Evolutionary conservation across 2,329 filamentous ascomycete genomes (phyloP).

Genomic region (Neonectria neomacrospora): DNA sequence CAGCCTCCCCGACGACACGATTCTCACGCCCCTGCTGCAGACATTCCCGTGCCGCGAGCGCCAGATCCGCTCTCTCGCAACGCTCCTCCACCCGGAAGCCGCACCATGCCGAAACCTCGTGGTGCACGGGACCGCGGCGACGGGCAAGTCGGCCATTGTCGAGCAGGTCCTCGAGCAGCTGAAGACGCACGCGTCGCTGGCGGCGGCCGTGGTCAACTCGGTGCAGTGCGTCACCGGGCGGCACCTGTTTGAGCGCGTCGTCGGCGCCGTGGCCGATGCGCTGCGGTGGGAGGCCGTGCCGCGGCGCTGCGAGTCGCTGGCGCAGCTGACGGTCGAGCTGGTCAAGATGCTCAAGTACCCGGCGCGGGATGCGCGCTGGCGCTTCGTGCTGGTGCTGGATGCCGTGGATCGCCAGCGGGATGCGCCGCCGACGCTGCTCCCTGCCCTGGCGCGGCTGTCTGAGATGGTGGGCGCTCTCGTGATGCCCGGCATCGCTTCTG

Average conservation of each 20-base stretch:
- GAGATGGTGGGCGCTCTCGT: constrained; percentile 73
- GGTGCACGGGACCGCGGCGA: constrained; percentile 85
- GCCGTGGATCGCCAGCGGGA: constrained; percentile 88
- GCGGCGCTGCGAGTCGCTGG: constrained; percentile 81
- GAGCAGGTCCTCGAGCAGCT: constrained; percentile 55
- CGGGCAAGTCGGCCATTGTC: constrained; percentile 83
- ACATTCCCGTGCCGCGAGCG: constrained; percentile 67
- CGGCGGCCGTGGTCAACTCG: constrained; percentile 73
- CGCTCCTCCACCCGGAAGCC: constrained; percentile 66
- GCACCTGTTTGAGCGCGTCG: constrained; percentile 79
- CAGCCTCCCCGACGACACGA: constrained; percentile 62
- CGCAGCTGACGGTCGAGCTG: constrained; percentile 79
- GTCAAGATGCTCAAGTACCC: constrained; percentile 67
- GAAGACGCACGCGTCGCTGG: constrained; percentile 30
- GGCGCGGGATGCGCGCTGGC: constrained; percentile 53
- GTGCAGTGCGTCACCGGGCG: constrained; percentile 81
- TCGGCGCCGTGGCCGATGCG: constrained; percentile 68
- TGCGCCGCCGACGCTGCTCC: constrained; percentile 79
- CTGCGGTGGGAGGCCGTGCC: constrained; percentile 61
- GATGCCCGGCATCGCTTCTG: constrained; percentile 19
- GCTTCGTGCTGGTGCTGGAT: constrained; percentile 88
- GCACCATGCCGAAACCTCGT: constrained; percentile 80
- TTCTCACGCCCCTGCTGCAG: constrained; percentile 58
- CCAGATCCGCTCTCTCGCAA: constrained; percentile 68
- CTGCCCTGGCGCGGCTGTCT: constrained; percentile 82